Percentiles rank a stretch among this genome's conserved stretches.
These are phyloP conservation scores for Lachnellula suecica DNA, from an alignment of 2,329 filamentous ascomycete species.

Conservation along the genomic window DNA sequence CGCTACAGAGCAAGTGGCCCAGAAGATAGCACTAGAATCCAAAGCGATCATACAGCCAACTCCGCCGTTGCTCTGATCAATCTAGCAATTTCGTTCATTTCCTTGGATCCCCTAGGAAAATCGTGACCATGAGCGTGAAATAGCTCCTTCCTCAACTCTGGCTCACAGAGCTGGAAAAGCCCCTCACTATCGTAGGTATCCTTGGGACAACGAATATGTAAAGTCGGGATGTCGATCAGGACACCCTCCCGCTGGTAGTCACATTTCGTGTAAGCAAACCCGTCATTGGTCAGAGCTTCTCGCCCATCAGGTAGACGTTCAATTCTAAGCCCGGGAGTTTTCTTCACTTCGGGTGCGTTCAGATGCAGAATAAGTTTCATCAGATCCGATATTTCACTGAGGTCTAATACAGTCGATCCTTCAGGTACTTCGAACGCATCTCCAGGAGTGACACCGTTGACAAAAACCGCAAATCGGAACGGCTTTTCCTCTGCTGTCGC, in stretches of 20 bases:
- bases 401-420: background rate
- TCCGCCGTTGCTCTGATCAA: constrained; percentile 10
- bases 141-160: constrained; percentile 3
- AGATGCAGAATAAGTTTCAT: background rate
- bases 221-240: constrained; percentile 14
- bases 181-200: constrained; percentile 9
- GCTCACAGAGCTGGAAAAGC: constrained; percentile 10
- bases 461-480: constrained; percentile 12
- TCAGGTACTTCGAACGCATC: constrained; percentile 1
- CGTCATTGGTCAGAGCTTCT: constrained; percentile 9
- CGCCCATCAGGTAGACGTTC: constrained; percentile 5
- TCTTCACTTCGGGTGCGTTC: background rate
- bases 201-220: constrained; percentile 15
- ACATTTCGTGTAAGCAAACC: constrained; percentile 7
- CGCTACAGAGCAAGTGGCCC: background rate
- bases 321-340: background rate
- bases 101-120: constrained; percentile 14
- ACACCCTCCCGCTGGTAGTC: constrained; percentile 1
- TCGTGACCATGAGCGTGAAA: constrained; percentile 13
- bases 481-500: constrained; percentile 5
- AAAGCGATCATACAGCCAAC: background rate
- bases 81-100: constrained; percentile 12
- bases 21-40: background rate
- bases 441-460: constrained; percentile 8
- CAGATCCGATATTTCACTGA: background rate